These are phyloP conservation scores for Phytophthora tentaculata DNA, from an alignment of 352 stramenopile species.

Conservation along the genomic window DNA sequence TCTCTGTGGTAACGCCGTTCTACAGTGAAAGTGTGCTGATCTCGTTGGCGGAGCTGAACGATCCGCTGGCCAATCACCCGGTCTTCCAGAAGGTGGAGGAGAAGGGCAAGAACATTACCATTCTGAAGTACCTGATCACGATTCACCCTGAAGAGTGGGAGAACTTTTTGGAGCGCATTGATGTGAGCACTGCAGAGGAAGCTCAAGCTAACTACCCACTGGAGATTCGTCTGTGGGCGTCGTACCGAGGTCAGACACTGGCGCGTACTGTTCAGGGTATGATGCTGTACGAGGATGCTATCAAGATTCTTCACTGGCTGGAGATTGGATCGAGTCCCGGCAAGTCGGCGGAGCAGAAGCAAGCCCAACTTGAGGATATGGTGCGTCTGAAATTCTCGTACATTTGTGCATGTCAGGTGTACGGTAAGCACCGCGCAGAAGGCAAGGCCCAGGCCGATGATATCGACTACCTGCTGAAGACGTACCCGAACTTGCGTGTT, in stretches of 20 bases:
- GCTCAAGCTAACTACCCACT: slow-evolving; percentile 66
- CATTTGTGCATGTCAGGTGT: slow-evolving; percentile 86
- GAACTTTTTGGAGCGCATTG: slow-evolving; percentile 81
- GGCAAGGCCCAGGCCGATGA: slow-evolving; percentile 71
- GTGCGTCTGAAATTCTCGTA: slow-evolving; percentile 86
- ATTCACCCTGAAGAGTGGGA: slow-evolving; percentile 83
- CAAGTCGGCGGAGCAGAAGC: slow-evolving; percentile 75
- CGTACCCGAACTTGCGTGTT: slow-evolving; percentile 82
- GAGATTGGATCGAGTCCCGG: slow-evolving; percentile 75
- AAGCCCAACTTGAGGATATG: slow-evolving; percentile 80
- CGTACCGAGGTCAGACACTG: slow-evolving; percentile 78
- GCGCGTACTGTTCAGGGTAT: slow-evolving; percentile 81
- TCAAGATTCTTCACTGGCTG: slow-evolving; percentile 85
- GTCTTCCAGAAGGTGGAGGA: slow-evolving; percentile 81
- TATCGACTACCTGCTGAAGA: slow-evolving; percentile 79
- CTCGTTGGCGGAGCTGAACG: slow-evolving; percentile 68
- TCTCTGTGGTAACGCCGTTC: slow-evolving; percentile 82
- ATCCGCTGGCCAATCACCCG: slow-evolving; percentile 72
- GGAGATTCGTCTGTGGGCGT: slow-evolving; percentile 81
- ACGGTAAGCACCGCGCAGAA: slow-evolving; percentile 78
- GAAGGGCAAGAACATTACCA: slow-evolving; percentile 80
- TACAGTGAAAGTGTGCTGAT: slow-evolving; percentile 79
- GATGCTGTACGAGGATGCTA: slow-evolving; percentile 85
- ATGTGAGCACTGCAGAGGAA: slow-evolving; percentile 68
- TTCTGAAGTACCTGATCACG: slow-evolving; percentile 82